Evolutionary conservation across 805 yeast species (phyloP), one percentile per base, ranked within the genome.

Genomic region (Saccharomycopsis sp.): DNA sequence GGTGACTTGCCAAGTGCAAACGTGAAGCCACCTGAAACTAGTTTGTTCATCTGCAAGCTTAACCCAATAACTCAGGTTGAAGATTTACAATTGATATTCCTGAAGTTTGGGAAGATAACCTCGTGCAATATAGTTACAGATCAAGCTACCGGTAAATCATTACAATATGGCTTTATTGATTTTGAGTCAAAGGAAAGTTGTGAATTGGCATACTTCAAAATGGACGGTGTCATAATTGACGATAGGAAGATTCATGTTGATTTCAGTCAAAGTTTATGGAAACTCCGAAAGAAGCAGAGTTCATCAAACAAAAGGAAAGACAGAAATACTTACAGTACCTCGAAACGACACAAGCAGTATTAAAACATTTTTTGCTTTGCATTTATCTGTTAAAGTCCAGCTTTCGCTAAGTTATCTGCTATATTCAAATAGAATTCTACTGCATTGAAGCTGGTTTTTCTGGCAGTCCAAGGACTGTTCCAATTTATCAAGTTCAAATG

Each of bases 401-500:
- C 62, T 33, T 62, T 60, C 9, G 81, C 77, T 38, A 84, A 57
- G 41, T 69, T 68, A 48, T 81, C 78, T 15, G 81, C 77, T 15
- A 83, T 70, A 47, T 77, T 77, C 31, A 80, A 60, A 53, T 84
- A 84, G 49, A 84, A 68, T 13, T 80, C 80, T 29, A 77, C 63
- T 0, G 92, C 80, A 49, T 80, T 72, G 53, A 80, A 77, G 13
- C 63, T 61, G 2, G 62, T 64, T 56, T 56, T 51, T 54, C 50
- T 50, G 38, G 49, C 50, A 53, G 54, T 65, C 63, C 39, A 61
- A 3, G 66, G 54, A 51, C 77, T 80, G 36, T 78, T 71, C 94
- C 95, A 80, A 54, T 87, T 88, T 37, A 87, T 84, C 45, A 86
- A 62, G 56, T 88, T 95, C 45, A 85, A 63, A 60, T 87, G 96